Percentiles rank a stretch among this genome's conserved stretches.
phyloP scores from a whole-genome alignment of 208 protist species.

The Leishmania martiniquensis region DNA sequence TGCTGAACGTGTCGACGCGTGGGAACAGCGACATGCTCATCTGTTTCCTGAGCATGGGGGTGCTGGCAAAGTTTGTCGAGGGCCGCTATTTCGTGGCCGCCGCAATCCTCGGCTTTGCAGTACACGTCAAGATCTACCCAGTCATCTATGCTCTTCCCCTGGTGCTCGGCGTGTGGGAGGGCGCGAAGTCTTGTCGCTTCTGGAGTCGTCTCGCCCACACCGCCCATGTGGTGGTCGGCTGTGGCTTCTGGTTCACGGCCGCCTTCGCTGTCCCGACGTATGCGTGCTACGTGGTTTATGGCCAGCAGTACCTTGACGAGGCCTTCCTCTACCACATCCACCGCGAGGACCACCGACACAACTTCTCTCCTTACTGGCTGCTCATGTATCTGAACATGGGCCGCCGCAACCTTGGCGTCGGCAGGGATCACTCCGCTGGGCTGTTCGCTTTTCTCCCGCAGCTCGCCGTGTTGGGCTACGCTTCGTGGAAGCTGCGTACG shows the following conservation, averaged over 20 bases:
- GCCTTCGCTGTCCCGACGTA: constrained; percentile 57
- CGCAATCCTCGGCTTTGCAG: constrained; percentile 73
- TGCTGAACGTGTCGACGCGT: constrained; percentile 92
- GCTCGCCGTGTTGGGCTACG: constrained; percentile 63
- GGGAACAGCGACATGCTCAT: constrained; percentile 95
- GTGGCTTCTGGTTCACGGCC: constrained; percentile 51
- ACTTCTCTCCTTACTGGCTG: constrained; percentile 94
- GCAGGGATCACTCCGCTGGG: constrained; percentile 54
- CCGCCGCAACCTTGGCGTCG: constrained; percentile 46
- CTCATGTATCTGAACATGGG: constrained; percentile 90
- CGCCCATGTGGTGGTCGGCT: constrained; percentile 32
- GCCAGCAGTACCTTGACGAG: constrained; percentile 78
- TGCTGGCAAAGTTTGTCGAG: constrained; percentile 68
- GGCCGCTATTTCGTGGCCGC: constrained; percentile 57
- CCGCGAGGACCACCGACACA: constrained; percentile 90
- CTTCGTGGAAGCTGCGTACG: constrained; percentile 73
- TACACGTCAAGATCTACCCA: constrained; percentile 95
- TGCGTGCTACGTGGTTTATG: constrained; percentile 63
- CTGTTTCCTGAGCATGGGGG: constrained; percentile 82
- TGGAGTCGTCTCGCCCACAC: constrained; percentile 10
- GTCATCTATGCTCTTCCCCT: constrained; percentile 90
- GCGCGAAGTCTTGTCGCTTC: constrained; percentile 6
- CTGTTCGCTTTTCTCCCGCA: constrained; percentile 90
- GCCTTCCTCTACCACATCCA: constrained; percentile 85
- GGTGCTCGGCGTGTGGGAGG: constrained; percentile 66